These are phyloP conservation scores for Aureobasidium namibiae DNA, from an alignment of 2,329 filamentous ascomycete genomes.

Conservation along the genomic window DNA sequence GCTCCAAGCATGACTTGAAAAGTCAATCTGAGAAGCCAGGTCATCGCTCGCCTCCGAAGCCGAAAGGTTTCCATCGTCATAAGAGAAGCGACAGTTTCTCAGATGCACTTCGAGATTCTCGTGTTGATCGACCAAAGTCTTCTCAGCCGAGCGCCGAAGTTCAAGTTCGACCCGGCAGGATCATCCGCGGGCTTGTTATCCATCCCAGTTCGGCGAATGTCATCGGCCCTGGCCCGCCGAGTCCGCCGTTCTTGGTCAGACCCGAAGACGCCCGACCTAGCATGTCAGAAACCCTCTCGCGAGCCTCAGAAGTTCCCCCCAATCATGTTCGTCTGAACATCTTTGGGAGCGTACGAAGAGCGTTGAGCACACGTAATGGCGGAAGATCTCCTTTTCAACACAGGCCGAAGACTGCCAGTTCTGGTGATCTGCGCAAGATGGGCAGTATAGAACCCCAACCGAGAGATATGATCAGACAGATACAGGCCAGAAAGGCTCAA, in stretches of 20 bases:
- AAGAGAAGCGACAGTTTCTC: constrained; percentile 83
- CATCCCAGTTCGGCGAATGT: constrained; percentile 78
- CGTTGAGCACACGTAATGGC: constrained; percentile 51
- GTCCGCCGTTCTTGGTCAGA: constrained; percentile 29
- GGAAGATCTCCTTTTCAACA: constrained; percentile 13
- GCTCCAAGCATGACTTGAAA: constrained; percentile 6
- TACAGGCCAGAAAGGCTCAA: constrained; percentile 2
- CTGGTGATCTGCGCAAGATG: constrained; percentile 21
- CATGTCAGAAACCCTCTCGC: background rate
- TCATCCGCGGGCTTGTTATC: constrained; percentile 79
- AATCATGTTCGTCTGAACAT: constrained; percentile 8
- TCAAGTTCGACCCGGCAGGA: constrained; percentile 52
- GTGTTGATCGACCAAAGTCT: constrained; percentile 43
- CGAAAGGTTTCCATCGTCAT: constrained; percentile 46
- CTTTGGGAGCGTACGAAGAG: constrained; percentile 48
- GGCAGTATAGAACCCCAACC: constrained; percentile 17
- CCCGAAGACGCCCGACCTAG: background rate
- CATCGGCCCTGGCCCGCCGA: constrained; percentile 43
- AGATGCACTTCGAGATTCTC: constrained; percentile 68
- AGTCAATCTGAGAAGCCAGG: background rate
- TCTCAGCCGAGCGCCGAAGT: background rate
- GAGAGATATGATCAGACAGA: constrained; percentile 16
- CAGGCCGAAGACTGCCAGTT: constrained; percentile 19
- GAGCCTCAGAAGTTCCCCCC: background rate
- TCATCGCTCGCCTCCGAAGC: background rate